Evolutionary conservation across 768 basidiomycete genomes (phyloP), one percentile per base, ranked within the genome.

Genomic region (Xanthoconium stramineum): DNA sequence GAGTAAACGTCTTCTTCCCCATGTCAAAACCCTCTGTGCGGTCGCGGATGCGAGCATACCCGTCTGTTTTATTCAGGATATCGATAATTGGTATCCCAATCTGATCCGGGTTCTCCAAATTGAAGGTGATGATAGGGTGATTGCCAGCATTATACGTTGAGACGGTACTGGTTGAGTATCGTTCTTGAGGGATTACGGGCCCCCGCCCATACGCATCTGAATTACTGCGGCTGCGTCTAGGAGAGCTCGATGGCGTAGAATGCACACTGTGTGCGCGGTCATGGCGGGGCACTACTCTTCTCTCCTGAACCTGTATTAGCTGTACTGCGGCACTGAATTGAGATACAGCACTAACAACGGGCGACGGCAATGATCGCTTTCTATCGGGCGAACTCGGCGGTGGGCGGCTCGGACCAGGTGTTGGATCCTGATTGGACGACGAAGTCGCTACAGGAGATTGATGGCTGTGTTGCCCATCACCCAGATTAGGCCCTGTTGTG

Each of bases 1-100:
- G 82, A 2, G 87, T 89, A 36, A 89, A 85, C 29, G 88, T 89
- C 35, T 87, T 86, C 13, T 86, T 88, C 37, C 84, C 81, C 36
- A 83, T 80, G 53, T 57, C 83, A 52, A 91, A 85, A 6, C 78
- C 73, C 52, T 84, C 78, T 51, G 86, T 83, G 20, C 82, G 78
- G 55, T 76, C 73, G 29, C 61, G 68, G n/a, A 91, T 76, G 36
- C 80, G 76, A 63, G 74, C 72, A 53, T 55, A 85, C 78, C 47
- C 79, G 74, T 56, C 78, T 76, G 67, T 43, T 32, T 49, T 61
- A 9, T 80, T 80, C 61, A 91, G 64, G 8, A 86, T 84, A 60
- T 89, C 88, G 12, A 64, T 63, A 55, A 90, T 74, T 1, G 80
- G 72, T 51, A 91, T 83, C 28, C 88, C 89, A 56, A 70, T 78